Conservation (phyloP, 495 filamentous ascomycete species). For the Xylaria venustula region DNA sequence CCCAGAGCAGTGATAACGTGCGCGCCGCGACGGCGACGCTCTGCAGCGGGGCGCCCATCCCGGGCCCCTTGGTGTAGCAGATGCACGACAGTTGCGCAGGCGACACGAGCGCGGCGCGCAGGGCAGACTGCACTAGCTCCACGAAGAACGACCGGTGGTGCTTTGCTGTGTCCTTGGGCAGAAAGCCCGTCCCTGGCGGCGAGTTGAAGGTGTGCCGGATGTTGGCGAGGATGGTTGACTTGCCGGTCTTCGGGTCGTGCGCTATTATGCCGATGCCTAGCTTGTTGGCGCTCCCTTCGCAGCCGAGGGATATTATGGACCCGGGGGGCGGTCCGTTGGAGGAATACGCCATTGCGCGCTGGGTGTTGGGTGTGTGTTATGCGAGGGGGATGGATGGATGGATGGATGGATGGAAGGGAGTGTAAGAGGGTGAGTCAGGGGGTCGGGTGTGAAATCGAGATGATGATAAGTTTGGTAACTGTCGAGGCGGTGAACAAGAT, state of each 20-base stretch:
- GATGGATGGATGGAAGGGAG: conserved; percentile 11
- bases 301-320: conserved; percentile 74
- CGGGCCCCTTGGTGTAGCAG: conserved; percentile 92
- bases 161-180: conserved; percentile 91
- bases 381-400: neutral
- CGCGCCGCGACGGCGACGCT: conserved; percentile 82
- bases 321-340: conserved; percentile 9
- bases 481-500: no score
- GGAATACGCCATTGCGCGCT: conserved; percentile 1
- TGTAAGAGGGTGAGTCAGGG: no score
- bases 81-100: conserved; percentile 75
- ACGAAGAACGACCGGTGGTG: conserved; percentile 90
- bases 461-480: no score
- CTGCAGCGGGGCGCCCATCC: conserved; percentile 95
- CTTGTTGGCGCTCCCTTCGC: conserved; percentile 98
- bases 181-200: conserved; percentile 89
- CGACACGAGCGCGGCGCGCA: conserved; percentile 63
- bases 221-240: conserved; percentile 82
- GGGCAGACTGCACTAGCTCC: conserved; percentile 70
- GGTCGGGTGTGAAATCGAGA: no score
- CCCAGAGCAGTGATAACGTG: conserved; percentile 80
- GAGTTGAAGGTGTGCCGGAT: conserved; percentile 90
- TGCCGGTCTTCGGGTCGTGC: conserved; percentile 61
- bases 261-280: conserved; percentile 90
- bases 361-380: neutral